Conservation (phyloP, 352 stramenopile genomes). For the Phytopythium helicoides region DNA sequence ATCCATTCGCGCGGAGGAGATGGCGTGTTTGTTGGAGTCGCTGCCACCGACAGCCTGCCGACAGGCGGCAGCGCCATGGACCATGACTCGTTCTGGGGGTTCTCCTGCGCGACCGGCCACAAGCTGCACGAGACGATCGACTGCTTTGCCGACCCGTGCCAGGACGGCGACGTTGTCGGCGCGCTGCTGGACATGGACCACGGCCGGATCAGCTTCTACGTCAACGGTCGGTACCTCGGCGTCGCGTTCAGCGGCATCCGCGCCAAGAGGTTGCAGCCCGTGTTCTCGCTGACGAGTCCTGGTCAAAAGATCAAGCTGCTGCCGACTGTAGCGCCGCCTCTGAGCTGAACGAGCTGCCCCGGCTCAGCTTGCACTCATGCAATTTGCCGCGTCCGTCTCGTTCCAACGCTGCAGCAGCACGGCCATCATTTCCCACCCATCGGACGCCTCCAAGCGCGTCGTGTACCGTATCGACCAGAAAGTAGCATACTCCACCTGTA, state of each 20-base stretch:
- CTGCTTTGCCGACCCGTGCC: conserved; percentile 68
- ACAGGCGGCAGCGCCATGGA: conserved; percentile 60
- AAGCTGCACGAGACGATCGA: conserved; percentile 76
- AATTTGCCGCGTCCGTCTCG: neutral
- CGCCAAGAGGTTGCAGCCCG: conserved; percentile 54
- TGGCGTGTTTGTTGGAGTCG: conserved; percentile 73
- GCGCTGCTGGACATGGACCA: conserved; percentile 78
- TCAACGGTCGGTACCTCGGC: conserved; percentile 73
- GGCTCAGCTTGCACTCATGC: no score
- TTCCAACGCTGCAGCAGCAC: no score
- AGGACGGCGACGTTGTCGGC: conserved; percentile 71
- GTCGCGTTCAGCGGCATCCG: conserved; percentile 66
- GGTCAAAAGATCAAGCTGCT: conserved; percentile 69
- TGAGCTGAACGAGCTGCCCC: conserved; percentile 13
- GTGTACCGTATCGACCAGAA: no score
- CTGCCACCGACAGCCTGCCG: conserved; percentile 42
- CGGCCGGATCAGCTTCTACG: conserved; percentile 71
- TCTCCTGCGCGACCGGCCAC: conserved; percentile 73
- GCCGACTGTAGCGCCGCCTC: conserved; percentile 45
- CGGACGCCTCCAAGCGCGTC: no score
- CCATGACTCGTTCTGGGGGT: conserved; percentile 68
- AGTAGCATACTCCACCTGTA: no score
- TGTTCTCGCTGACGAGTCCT: conserved; percentile 69
- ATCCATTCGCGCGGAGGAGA: conserved; percentile 47
- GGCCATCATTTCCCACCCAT: no score